Conservation (phyloP, 305 asterid genomes). For the Striga hermonthica region DNA sequence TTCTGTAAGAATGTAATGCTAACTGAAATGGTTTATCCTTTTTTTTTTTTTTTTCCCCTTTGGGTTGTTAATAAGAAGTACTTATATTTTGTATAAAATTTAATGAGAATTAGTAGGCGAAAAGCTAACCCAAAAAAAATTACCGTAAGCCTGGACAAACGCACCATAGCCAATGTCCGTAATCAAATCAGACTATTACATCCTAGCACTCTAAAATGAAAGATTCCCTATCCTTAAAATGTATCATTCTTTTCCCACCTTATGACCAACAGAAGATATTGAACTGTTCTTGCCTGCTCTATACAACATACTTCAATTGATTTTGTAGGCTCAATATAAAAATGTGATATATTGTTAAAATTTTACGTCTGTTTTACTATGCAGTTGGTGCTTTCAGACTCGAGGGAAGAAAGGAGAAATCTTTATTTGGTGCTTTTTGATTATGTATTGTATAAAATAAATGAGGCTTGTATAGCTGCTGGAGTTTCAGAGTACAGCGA, state of each 20-base stretch:
- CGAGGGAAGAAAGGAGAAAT: constrained; percentile 89
- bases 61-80: neutral
- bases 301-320: neutral
- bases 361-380: constrained; percentile 34
- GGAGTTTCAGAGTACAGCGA: constrained; percentile 90
- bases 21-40: neutral
- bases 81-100: neutral
- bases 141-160: neutral
- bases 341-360: constrained; percentile 22
- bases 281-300: neutral
- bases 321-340: constrained; percentile 21
- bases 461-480: constrained; percentile 64
- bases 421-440: constrained; percentile 94
- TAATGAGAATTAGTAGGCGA: neutral
- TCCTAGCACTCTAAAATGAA: neutral
- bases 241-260: neutral
- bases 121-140: neutral
- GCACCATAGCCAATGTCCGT: neutral
- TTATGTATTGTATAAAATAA: constrained; percentile 84
- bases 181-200: neutral
- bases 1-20: neutral
- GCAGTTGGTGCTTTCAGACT: constrained; percentile 88
- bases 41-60: neutral
- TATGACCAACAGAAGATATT: neutral
- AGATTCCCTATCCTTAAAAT: neutral